These are phyloP conservation scores for Globisporangium mamillatum DNA, from an alignment of 352 stramenopile genomes.

Conservation along the genomic window DNA sequence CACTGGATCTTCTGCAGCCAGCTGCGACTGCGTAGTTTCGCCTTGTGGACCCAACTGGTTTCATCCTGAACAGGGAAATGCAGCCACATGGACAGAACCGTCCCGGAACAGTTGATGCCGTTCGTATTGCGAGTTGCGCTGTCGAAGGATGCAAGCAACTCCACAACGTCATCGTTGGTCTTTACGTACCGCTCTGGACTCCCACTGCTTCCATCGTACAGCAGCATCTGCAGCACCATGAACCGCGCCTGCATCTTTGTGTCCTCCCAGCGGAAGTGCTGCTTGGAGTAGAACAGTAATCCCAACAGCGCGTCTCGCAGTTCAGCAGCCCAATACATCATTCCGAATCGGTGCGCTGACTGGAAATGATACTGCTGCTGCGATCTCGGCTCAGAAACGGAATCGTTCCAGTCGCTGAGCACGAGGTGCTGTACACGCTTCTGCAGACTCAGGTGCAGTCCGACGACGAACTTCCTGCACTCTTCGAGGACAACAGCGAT, in stretches of 20 bases:
- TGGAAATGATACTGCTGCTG: background rate
- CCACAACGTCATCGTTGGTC: background rate
- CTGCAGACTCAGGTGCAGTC: background rate
- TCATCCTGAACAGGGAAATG: background rate
- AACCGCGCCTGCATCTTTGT: slow-evolving; percentile 1
- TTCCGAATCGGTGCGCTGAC: background rate
- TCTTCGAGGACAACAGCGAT: background rate
- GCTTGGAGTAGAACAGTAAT: background rate
- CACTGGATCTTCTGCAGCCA: slow-evolving; percentile 2
- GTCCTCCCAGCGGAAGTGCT: slow-evolving; percentile 3
- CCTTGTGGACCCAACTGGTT: background rate
- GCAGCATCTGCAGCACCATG: slow-evolving; percentile 1
- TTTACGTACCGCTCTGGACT: background rate
- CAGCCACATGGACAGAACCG: background rate
- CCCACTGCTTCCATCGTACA: background rate
- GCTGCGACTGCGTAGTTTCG: background rate
- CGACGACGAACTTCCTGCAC: background rate
- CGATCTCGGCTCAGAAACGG: background rate
- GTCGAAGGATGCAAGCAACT: background rate
- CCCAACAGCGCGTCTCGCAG: background rate
- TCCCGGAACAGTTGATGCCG: background rate
- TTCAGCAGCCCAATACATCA: background rate
- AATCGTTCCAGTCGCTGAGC: background rate
- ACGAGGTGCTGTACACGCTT: background rate
- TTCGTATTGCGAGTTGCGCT: background rate